Evolutionary conservation across 2,329 filamentous ascomycete species (phyloP), one percentile per base, ranked within the genome.

Genomic region (Stachybotrys elegans): DNA sequence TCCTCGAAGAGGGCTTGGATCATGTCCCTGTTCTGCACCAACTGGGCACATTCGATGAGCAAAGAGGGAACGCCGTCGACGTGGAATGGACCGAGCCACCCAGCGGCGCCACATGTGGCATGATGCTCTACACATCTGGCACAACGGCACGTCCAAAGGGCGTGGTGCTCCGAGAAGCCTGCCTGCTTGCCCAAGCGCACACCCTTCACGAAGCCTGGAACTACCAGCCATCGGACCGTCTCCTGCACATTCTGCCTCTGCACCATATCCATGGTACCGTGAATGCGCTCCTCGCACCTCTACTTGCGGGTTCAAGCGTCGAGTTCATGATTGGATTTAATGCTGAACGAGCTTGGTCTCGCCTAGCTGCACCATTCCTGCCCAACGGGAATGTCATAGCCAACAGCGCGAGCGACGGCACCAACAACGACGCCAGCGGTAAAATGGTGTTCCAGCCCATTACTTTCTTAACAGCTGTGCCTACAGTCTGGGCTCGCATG

Each of bases 91-190:
- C 62, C 73, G 12, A 72, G 93, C 37, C 55, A 62, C 13, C 58
- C 82, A 36, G 76, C 82, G 27, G 70, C 76, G 44, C 54, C 71
- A 1, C 68, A 74, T 39, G 87, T 9, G 91, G 89, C 42, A 86
- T 98, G 81, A 97, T 98, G 90, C 76, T 98, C 12, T 98, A 97
- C 66, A 98, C 93, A 4, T 97, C 92, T 2, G 93, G 93, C 29
- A 98, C 93, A 0, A 98, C 93, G 6, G 22, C 6, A 12, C 9
- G 19, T 12, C 52, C 88, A 77, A 97, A 97, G 80, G 92, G 92
- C 23, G 92, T 96, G 3, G 68, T 96, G 8, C 79, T 96, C 9
- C 88, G 90, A 0, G 80, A 88, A 53, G 81, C 80, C 5, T 87
- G 84, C 39, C 77, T 97, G 49, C 86, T 84, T 3, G 91, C 93